phyloP scores from a whole-genome alignment of 768 basidiomycete species.

The Phaffia tasmanica region DNA sequence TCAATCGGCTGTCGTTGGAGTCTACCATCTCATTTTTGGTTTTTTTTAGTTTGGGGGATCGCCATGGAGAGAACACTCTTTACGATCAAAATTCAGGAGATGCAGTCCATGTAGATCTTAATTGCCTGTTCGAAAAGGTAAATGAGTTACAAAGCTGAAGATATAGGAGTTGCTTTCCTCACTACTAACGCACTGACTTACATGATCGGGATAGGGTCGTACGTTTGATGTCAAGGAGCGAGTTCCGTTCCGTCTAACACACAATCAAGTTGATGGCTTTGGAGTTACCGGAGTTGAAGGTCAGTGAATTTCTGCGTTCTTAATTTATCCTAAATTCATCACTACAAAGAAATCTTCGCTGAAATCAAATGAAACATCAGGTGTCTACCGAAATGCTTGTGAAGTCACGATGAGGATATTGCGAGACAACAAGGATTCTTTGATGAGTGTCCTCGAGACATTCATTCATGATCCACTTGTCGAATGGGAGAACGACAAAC shows the following conservation, averaged over 20 bases:
- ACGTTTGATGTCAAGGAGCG: conserved; percentile 75
- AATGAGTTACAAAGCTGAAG: conserved; percentile 11
- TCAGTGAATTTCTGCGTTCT: conserved; percentile 31
- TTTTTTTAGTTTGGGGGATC: conserved; percentile 74
- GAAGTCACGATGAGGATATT: conserved; percentile 81
- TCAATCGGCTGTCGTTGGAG: neutral
- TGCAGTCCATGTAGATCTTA: conserved; percentile 92
- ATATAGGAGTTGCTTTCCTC: neutral
- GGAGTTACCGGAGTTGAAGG: conserved; percentile 91
- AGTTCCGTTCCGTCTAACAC: conserved; percentile 88
- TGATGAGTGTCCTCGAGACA: conserved; percentile 92
- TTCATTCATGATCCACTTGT: conserved; percentile 95
- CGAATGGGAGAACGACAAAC: conserved; percentile 68
- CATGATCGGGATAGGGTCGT: conserved; percentile 48
- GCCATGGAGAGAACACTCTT: conserved; percentile 92
- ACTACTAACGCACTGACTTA: neutral
- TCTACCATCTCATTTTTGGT: neutral
- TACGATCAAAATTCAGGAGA: conserved; percentile 80
- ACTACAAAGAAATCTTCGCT: conserved; percentile 15
- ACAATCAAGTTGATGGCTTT: conserved; percentile 81
- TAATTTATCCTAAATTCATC: neutral
- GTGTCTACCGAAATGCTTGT: conserved; percentile 79
- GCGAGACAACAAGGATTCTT: conserved; percentile 76
- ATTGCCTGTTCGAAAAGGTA: conserved; percentile 94
- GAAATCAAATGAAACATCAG: conserved; percentile 38